Percentiles rank a stretch among this genome's conserved stretches.
phyloP scores from a whole-genome alignment of 176 grass and related monocot genomes.

The Lolium rigidum region DNA sequence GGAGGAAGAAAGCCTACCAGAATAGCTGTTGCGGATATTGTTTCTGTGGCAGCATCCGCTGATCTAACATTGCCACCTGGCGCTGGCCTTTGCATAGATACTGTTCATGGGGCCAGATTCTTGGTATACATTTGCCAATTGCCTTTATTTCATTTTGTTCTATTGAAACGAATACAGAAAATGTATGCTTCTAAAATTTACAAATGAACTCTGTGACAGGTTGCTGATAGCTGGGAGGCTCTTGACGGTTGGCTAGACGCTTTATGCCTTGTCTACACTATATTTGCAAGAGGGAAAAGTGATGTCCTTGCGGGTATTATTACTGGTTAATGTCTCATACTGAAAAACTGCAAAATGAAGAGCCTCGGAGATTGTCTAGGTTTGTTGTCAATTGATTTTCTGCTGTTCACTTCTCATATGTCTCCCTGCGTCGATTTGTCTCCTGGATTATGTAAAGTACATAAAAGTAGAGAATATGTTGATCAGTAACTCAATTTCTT shows the following conservation, averaged over 20 bases:
- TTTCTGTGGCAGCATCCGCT: slow-evolving; percentile 78
- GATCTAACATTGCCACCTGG: slow-evolving; percentile 93
- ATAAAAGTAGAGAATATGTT: neutral
- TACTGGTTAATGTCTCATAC: slow-evolving; percentile 63
- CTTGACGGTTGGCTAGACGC: slow-evolving; percentile 91
- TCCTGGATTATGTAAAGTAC: neutral
- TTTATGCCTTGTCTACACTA: slow-evolving; percentile 90
- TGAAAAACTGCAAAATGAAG: neutral
- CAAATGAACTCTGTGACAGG: slow-evolving; percentile 43
- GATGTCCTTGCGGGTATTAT: slow-evolving; percentile 96
- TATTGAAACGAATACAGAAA: slow-evolving; percentile 9
- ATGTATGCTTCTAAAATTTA: neutral
- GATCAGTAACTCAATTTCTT: slow-evolving; percentile 9
- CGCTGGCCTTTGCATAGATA: slow-evolving; percentile 85
- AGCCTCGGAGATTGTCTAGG: slow-evolving; percentile 26
- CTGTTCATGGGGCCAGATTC: slow-evolving; percentile 77
- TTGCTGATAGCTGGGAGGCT: slow-evolving; percentile 94
- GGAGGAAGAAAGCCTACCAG: slow-evolving; percentile 64
- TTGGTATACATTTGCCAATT: slow-evolving; percentile 61
- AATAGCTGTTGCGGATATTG: slow-evolving; percentile 77
- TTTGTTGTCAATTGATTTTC: slow-evolving; percentile 15
- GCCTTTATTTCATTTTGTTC: slow-evolving; percentile 26
- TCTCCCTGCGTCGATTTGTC: neutral
- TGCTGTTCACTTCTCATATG: neutral
- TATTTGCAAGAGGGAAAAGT: slow-evolving; percentile 85